Base-by-base conservation (phyloP, 345 rosid species). In the Erysimum cheiranthoides region DNA sequence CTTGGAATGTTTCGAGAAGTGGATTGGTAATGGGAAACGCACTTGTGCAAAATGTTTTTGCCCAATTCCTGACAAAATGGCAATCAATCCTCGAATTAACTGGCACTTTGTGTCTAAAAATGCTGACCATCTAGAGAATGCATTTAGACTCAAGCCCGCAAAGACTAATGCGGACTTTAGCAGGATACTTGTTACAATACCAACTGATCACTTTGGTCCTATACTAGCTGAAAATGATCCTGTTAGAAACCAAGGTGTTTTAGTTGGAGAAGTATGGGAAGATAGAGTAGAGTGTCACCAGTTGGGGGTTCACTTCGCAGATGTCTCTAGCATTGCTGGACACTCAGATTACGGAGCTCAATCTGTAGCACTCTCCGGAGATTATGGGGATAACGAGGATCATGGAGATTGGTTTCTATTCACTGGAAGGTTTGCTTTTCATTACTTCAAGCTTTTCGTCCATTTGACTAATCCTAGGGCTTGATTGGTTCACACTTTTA, bases 401-500 rank as follows among this genome's bases (percentile, higher is more conserved):
- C 95, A 88, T 47, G 97, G 95, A 14, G 93, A 91, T 63, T 87
- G 97, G 97, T 91, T 89, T 63, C 89, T 89, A 39, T 89, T 85
- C 82, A 89, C 95, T 6, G 91, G 89, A 65, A 88, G 91, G 97
- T 91, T 52, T 56, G 74, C 27, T 16, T 14, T 71, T 30, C 40
- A 16, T 2, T 56, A 10, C 16, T 35, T 30, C 43, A n/a, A 61
- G 7, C 35, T 27, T 69, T 27, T 1, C 32, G 25, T 64, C 39
- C 30, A 43, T 43, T 43, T 43, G 3, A 14, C 16, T 39, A 10
- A 39, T 39, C 13, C 1, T 21, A 21, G 25, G 25, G 25, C 1
- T 21, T 21, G 25, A 21, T 21, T 21, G 25, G 25, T 21, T 21
- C 1, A 21, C 1, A 21, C 25, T 21, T 21, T 21, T 21, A 21